Evolutionary conservation across 2,329 filamentous ascomycete species (phyloP).

Genomic region (Talaromyces amestolkiae): DNA sequence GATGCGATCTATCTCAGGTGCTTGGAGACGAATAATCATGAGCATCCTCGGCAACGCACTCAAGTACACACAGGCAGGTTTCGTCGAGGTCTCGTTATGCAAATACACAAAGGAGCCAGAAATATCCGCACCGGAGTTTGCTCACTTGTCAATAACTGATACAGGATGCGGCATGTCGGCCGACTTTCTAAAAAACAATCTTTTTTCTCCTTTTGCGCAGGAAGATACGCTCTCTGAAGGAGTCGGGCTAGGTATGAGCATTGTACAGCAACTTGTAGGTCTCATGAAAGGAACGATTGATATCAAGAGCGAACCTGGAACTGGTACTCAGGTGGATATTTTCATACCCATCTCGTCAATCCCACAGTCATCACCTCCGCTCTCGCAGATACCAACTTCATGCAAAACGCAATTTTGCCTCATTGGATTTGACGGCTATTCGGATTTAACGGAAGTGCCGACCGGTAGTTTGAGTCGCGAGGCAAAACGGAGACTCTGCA

Average conservation of each 20-base stretch:
- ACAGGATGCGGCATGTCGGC: constrained; percentile 62
- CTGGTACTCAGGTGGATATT: constrained; percentile 32
- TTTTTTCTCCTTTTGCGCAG: constrained; percentile 63
- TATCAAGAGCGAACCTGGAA: constrained; percentile 45
- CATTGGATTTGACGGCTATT: constrained; percentile 29
- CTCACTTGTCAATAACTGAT: constrained; percentile 53
- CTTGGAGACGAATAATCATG: constrained; percentile 38
- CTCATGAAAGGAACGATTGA: constrained; percentile 58
- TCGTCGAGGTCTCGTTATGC: constrained; percentile 32
- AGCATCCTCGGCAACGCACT: constrained; percentile 22
- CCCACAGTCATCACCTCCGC: background rate
- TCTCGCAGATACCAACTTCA: background rate
- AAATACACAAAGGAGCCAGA: constrained; percentile 18
- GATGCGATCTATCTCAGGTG: constrained; percentile 30
- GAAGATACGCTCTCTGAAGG: constrained; percentile 59
- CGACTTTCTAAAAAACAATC: constrained; percentile 56
- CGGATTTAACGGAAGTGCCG: constrained; percentile 24
- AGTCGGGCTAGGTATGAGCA: constrained; percentile 62
- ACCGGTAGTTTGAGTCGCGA: constrained; percentile 27
- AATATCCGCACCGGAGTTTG: constrained; percentile 20
- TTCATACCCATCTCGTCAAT: constrained; percentile 27
- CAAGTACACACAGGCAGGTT: constrained; percentile 22
- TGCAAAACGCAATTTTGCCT: constrained; percentile 25
- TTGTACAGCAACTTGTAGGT: constrained; percentile 58
- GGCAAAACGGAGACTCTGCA: constrained; percentile 30